phyloP scores from a whole-genome alignment of 371 early-diverging fungal species.

The Mortierella sp. region DNA sequence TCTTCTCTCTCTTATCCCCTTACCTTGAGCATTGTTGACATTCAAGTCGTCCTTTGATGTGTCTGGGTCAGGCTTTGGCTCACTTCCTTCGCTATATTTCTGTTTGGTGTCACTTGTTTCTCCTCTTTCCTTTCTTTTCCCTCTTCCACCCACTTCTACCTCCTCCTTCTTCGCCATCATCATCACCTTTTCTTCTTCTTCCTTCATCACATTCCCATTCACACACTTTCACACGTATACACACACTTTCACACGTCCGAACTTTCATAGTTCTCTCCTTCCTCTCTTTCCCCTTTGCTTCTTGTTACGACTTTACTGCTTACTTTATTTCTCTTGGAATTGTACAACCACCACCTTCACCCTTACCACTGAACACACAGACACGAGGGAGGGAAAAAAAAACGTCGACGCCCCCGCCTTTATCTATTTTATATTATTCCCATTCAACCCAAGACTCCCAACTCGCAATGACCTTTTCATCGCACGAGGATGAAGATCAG shows the following conservation, averaged over 20 bases:
- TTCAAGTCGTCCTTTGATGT: neutral
- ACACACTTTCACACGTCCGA: neutral
- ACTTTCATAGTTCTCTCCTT: neutral
- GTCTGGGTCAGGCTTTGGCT: neutral
- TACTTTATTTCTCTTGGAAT: no score
- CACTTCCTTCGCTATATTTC: neutral
- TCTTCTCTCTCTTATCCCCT: neutral
- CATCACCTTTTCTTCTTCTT: neutral
- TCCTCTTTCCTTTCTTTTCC: neutral
- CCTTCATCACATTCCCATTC: neutral
- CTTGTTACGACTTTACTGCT: neutral
- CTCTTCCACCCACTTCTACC: neutral
- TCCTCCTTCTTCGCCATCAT: neutral
- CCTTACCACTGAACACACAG: neutral
- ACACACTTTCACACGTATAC: neutral
- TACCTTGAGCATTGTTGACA: neutral
- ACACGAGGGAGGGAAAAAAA: neutral
- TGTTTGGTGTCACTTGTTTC: constrained; percentile 1
- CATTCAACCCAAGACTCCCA: constrained; percentile 1
- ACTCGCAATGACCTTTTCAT: constrained; percentile 26
- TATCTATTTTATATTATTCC: neutral
- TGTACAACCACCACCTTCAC: no score
- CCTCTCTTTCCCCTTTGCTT: neutral
- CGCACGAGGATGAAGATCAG: constrained; percentile 38
- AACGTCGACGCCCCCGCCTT: neutral